Base-by-base conservation (phyloP, 805 yeast species). In the Debaryomyces castellii region DNA sequence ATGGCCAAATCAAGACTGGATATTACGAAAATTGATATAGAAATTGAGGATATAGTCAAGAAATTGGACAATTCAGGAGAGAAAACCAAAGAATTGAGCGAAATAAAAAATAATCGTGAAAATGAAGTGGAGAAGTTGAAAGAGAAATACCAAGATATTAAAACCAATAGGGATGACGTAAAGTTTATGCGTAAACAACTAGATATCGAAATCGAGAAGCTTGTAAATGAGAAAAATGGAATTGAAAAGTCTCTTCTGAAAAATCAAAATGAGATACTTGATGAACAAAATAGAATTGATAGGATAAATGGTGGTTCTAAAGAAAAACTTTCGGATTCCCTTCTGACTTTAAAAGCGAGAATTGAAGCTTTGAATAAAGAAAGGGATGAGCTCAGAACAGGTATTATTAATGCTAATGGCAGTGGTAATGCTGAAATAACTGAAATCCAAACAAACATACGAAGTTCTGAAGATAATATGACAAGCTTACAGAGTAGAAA, bases 291-390 rank as follows among this genome's bases (percentile, higher is more conserved):
- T 27, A 62, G 70, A 51, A 61, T 78, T 12, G 74, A 72, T 27
- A 62, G 58, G 10, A 59, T 67, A 5, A 67, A 68, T 44, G 82
- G 80, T 12, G 80, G 77, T 1, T 66, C 73, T 4, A 71, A 67
- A 40, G 74, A 71, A 22, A 55, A 50, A 11, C 50, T 73, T 28
- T 48, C 54, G 8, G 48, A 53, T 23, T 51, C 54, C 14, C 47
- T 62, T 5, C 47, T 42, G 17, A 39, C 44, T 5, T 50, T 60
- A 17, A 51, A 53, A 41, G 54, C 45, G 12, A 47, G 54, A 16
- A 51, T 68, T 21, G 44, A 41, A 4, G 52, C 59, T 16, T 44
- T 68, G 12, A 63, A 66, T 40, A 49, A 55, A 11, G 42, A 51
- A 42, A 51, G 50, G 36, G 49, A 46, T 10, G 44, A 43, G 32